Evolutionary conservation across 78 protist genomes (phyloP), one percentile per base, ranked within the genome.

Genomic region (Dictyostelium brefeldianum): DNA sequence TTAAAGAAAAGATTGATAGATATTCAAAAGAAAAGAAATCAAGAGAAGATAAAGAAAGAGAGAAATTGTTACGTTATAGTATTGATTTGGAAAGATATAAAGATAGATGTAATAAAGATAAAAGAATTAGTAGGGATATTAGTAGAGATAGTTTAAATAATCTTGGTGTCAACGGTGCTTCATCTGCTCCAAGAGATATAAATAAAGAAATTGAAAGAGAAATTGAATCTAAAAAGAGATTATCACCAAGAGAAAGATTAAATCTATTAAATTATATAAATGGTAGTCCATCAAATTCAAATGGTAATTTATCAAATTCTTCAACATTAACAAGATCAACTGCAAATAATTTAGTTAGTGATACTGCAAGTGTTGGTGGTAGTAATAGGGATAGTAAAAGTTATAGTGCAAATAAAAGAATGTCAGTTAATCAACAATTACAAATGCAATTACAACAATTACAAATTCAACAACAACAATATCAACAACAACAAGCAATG

Each of bases 131-230:
- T n/a, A 43, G 93, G 17, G 93, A 87, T 36, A 87, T 87, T 17
- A 47, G 50, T 20, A 80, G 71, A 41, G 93, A 87, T 54, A 54
- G 62, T 18, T 36, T 36, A 36, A 36, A 36, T 36, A 36, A 36
- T 36, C 43, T 36, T 2, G 2, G 2, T 36, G 43, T 1, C 2
- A 36, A 36, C 43, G 2, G 43, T 36, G 1, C 43, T 3, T 36
- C 43, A 36, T n/a, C 27, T 17, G 11, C 50, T 36, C 43, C 43
- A 36, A 43, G 93, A 22, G 93, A 87, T 36, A 87, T 87, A 9
- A 47, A 65, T 20, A 80, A 80, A 41, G 93, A 87, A 50, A 87
- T 87, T 87, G 93, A 87, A 62, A 56, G 93, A 59, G 93, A 87
- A 11, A 62, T 87, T 36, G 84, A 87, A 31, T n/a, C n/a, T n/a